A percentile compares a stretch with the other conserved stretches of the same genome.
Evolutionary conservation across 352 stramenopile genomes (phyloP).

Genomic region (Pythium oligandrum): DNA sequence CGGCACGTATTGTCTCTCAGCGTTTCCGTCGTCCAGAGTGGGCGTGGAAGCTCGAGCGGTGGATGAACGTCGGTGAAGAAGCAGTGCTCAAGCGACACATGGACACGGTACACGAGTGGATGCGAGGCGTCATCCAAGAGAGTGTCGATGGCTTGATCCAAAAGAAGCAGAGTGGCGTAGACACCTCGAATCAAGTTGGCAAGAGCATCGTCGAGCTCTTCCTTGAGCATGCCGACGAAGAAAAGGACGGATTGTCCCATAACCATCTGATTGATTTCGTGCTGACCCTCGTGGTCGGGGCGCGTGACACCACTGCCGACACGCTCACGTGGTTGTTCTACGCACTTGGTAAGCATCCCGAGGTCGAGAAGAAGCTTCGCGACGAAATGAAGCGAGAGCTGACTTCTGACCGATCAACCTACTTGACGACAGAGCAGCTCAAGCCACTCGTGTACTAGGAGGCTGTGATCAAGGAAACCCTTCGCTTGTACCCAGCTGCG

Average conservation of each 20-base stretch:
- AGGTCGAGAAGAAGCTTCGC: conserved; percentile 33
- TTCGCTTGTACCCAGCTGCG: conserved; percentile 52
- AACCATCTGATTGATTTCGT: conserved; percentile 61
- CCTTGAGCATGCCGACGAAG: conserved; percentile 7
- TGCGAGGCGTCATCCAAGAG: conserved; percentile 40
- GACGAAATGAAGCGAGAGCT: conserved; percentile 27
- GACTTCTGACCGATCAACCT: conserved; percentile 8
- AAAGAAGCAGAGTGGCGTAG: conserved; percentile 16
- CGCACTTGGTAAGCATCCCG: conserved; percentile 51
- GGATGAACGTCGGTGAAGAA: conserved; percentile 33
- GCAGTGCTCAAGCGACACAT: conserved; percentile 12
- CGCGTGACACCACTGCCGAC: conserved; percentile 63
- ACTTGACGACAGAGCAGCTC: conserved; percentile 41
- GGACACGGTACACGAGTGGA: conserved; percentile 32
- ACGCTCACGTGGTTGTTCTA: conserved; percentile 68
- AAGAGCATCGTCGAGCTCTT: conserved; percentile 13
- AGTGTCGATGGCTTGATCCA: conserved; percentile 23
- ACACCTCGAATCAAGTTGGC: conserved; percentile 26
- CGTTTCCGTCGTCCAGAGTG: conserved; percentile 26
- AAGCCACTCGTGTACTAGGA: conserved; percentile 47
- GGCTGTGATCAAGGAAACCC: conserved; percentile 43
- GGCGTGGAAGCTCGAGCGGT: conserved; percentile 42
- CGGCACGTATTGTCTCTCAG: background rate
- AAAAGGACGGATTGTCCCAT: conserved; percentile 17
- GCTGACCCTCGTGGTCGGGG: conserved; percentile 57